Conservation (phyloP, 2,329 filamentous ascomycete genomes). For the Endocalyx cinctus region DNA sequence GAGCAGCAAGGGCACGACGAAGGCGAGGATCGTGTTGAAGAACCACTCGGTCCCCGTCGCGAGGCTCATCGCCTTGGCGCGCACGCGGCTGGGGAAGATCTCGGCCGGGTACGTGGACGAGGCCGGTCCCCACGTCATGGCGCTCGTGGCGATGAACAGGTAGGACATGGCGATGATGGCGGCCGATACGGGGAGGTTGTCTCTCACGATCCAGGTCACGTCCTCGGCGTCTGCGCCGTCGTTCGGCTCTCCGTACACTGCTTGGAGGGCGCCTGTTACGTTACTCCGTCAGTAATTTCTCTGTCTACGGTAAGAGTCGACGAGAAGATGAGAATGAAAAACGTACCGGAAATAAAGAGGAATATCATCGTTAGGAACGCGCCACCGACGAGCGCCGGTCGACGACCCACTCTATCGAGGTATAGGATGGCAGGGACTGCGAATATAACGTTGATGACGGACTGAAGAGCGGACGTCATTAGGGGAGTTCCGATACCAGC, state of each 20-base stretch:
- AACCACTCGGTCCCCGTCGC: slow-evolving; percentile 58
- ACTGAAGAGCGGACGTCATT: slow-evolving; percentile 58
- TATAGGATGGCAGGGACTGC: slow-evolving; percentile 57
- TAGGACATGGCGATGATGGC: slow-evolving; percentile 68
- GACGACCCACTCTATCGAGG: slow-evolving; percentile 55
- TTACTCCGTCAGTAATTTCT: slow-evolving; percentile 2
- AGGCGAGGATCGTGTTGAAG: slow-evolving; percentile 54
- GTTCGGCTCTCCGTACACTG: slow-evolving; percentile 51
- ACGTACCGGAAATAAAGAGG: slow-evolving; percentile 54
- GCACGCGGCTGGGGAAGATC: slow-evolving; percentile 56
- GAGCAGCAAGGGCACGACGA: slow-evolving; percentile 45
- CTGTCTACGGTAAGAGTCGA: not conserved
- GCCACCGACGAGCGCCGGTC: slow-evolving; percentile 50
- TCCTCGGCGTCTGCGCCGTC: slow-evolving; percentile 33
- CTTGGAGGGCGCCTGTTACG: slow-evolving; percentile 48
- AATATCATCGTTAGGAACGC: slow-evolving; percentile 56
- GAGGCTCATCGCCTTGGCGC: slow-evolving; percentile 59
- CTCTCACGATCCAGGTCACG: slow-evolving; percentile 54
- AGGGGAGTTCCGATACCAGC: slow-evolving; percentile 53
- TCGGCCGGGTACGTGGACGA: slow-evolving; percentile 56
- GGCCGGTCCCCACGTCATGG: slow-evolving; percentile 35
- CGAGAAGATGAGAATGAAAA: not conserved
- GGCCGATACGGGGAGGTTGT: slow-evolving; percentile 49
- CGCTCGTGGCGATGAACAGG: slow-evolving; percentile 67
- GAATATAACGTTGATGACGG: slow-evolving; percentile 58